Conservation (phyloP, 805 yeast species). For the Starmerella potacharoeniae region DNA sequence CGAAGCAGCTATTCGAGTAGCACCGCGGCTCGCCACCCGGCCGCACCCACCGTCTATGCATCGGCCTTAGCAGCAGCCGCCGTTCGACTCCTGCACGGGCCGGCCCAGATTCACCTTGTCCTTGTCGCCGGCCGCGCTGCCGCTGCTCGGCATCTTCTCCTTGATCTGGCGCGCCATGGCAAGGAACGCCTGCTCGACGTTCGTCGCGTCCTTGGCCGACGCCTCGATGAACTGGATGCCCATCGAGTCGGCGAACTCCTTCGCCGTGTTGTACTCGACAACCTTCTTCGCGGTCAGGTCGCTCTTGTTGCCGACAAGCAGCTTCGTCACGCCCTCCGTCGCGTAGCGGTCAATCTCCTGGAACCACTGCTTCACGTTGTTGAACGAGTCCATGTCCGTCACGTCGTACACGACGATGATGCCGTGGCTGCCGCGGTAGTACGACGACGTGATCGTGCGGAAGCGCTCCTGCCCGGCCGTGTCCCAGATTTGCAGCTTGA, state of each 20-base stretch:
- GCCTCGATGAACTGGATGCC: conserved; percentile 94
- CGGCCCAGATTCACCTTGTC: conserved; percentile 35
- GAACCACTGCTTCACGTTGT: conserved; percentile 95
- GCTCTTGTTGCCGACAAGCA: conserved; percentile 92
- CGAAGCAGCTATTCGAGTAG: not conserved
- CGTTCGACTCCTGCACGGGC: conserved; percentile 32
- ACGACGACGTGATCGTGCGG: conserved; percentile 93
- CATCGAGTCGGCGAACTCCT: conserved; percentile 92
- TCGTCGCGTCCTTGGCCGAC: conserved; percentile 85
- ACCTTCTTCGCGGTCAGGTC: conserved; percentile 88
- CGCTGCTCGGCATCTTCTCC: conserved; percentile 71
- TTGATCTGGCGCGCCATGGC: conserved; percentile 98
- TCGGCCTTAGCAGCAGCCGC: conserved; percentile 32
- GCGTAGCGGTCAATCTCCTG: conserved; percentile 98
- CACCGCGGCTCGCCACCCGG: too few species aligned
- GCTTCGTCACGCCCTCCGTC: conserved; percentile 91
- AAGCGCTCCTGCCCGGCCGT: conserved; percentile 99
- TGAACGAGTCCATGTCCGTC: conserved; percentile 78
- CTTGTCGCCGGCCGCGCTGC: conserved; percentile 39
- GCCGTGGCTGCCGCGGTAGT: conserved; percentile 98
- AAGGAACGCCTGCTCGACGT: conserved; percentile 96
- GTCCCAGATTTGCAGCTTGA: conserved; percentile 97
- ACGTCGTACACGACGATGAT: conserved; percentile 96
- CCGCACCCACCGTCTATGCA: too few species aligned
- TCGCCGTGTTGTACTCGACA: conserved; percentile 90